Conservation (phyloP, 495 filamentous ascomycete genomes). For the Bombardia bombarda region DNA sequence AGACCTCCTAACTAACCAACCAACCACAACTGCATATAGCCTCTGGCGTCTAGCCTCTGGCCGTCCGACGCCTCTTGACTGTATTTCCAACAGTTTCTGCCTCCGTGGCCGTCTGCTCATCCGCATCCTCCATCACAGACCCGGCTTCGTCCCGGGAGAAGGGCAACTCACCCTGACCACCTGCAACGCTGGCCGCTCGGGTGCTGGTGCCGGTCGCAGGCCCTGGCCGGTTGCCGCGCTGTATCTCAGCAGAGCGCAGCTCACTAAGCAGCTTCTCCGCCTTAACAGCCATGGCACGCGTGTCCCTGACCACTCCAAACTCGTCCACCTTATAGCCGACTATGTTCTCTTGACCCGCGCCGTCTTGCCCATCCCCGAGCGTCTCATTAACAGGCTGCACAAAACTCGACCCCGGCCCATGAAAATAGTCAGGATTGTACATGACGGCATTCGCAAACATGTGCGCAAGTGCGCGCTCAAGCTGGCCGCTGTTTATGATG, state of each 20-base stretch:
- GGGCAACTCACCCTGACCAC: neutral
- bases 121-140: constrained; percentile 3
- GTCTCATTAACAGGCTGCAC: constrained; percentile 24
- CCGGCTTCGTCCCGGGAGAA: neutral
- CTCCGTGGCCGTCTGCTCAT: constrained; percentile 11
- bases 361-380: constrained; percentile 21
- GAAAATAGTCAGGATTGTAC: constrained; percentile 76
- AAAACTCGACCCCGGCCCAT: constrained; percentile 59
- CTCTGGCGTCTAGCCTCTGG: too few species aligned
- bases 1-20: too few species aligned
- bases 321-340: constrained; percentile 54
- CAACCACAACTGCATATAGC: too few species aligned
- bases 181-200: constrained; percentile 19
- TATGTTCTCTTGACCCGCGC: constrained; percentile 31
- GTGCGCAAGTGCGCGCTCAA: constrained; percentile 92
- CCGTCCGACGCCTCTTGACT: constrained; percentile 7
- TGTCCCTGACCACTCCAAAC: constrained; percentile 73
- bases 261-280: constrained; percentile 55
- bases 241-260: constrained; percentile 30
- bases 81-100: constrained; percentile 8
- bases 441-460: constrained; percentile 98
- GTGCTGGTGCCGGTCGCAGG: constrained; percentile 20
- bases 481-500: constrained; percentile 88
- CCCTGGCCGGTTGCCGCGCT: constrained; percentile 6
- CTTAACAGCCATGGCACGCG: constrained; percentile 73